A percentile compares a stretch with the other conserved stretches of the same genome.
Evolutionary conservation across 169 alveolate genomes (phyloP).

Genomic region (Cyclospora cayetanensis): DNA sequence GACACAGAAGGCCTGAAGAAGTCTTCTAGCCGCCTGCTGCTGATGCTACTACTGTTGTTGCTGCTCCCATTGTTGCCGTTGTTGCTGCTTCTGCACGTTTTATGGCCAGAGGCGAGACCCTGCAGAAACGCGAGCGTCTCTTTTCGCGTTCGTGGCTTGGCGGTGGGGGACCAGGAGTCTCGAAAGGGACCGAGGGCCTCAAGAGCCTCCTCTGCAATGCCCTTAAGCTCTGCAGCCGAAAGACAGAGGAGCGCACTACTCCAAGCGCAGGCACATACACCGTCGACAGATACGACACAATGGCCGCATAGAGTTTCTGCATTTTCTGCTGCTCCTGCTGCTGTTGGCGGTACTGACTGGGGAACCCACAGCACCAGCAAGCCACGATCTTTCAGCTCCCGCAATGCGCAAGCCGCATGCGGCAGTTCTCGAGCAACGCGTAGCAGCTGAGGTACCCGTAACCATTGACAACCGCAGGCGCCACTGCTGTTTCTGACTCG

Average conservation of each 20-base stretch:
- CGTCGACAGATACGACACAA: background rate
- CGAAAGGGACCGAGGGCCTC: background rate
- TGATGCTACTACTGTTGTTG: slow-evolving; percentile 2
- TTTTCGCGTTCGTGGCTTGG: background rate
- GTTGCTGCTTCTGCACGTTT: background rate
- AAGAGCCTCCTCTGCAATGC: background rate
- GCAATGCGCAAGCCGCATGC: slow-evolving; percentile 22
- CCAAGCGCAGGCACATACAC: background rate
- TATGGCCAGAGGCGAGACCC: background rate
- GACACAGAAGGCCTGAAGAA: background rate
- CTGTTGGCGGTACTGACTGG: background rate
- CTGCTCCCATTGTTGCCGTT: background rate
- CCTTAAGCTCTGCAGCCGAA: background rate
- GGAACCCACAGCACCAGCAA: slow-evolving; percentile 12
- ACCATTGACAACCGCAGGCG: background rate
- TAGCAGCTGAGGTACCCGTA: background rate
- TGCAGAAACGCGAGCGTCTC: background rate
- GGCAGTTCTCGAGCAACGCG: slow-evolving; percentile 10
- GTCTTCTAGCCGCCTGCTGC: background rate
- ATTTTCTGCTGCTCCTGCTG: background rate
- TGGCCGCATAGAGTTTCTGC: background rate
- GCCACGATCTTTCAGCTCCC: slow-evolving; percentile 11
- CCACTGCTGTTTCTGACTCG: background rate
- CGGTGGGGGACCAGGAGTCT: background rate
- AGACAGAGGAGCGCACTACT: background rate